Conservation (phyloP, 495 filamentous ascomycete genomes). For the Neurospora africana region DNA sequence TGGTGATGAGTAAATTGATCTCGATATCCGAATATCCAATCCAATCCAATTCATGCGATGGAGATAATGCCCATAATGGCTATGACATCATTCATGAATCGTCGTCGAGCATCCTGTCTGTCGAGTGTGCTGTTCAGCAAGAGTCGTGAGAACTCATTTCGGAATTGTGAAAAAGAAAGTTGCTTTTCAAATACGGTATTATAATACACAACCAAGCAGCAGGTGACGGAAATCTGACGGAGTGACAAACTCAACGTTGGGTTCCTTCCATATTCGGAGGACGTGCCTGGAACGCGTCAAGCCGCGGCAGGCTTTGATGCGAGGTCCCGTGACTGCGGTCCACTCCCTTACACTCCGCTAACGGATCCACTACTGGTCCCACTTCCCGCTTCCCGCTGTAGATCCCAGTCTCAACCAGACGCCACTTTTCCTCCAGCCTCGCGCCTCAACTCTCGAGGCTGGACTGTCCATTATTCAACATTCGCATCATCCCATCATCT, state of each 20-base stretch:
- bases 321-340: neutral
- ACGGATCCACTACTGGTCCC: too few species aligned
- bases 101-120: neutral
- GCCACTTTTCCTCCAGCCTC: neutral
- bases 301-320: neutral
- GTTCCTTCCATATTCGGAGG: neutral
- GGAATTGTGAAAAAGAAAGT: too few species aligned
- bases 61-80: neutral
- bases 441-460: neutral
- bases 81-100: neutral
- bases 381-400: neutral
- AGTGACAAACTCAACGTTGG: neutral
- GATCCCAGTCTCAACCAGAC: neutral
- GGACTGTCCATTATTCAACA: neutral
- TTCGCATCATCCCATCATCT: neutral
- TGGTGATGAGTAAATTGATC: slow-evolving; percentile 25
- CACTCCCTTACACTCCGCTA: neutral
- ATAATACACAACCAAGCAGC: neutral
- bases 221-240: neutral
- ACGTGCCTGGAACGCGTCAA: neutral
- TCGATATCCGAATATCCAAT: neutral
- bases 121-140: neutral
- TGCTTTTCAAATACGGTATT: neutral
- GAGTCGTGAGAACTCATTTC: neutral
- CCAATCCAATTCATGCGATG: slow-evolving; percentile 6